Base-by-base conservation (phyloP, 2,329 filamentous ascomycete species). In the Thyridium curvatum region DNA sequence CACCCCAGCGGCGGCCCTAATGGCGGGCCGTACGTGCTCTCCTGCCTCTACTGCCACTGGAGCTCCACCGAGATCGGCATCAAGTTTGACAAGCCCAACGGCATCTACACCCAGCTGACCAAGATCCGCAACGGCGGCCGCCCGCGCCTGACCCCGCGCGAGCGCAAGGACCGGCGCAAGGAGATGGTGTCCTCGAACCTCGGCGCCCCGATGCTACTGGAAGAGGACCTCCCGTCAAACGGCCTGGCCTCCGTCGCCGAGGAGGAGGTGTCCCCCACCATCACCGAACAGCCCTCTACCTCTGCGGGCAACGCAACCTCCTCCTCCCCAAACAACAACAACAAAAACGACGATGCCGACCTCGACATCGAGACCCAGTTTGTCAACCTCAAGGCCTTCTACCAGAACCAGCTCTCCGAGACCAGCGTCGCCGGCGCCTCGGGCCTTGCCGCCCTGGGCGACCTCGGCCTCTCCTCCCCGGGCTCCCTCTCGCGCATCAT, bases 1-100 rank as follows among this genome's bases (percentile, higher is more conserved):
- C 21, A 26, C 21, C 21, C 21, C 10, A 6, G 10, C 10, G 42
- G 59, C 15, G 49, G 51, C n/a, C 48, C 55, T 4, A 30, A 15
- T 17, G 44, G 52, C 5, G 68, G 65, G 3, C 82, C 85, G 1
- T 96, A 83, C 62, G 80, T 91, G 28, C 71, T 98, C 32, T 78
- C 82, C 30, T 98, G 93, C 66, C 79, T 82, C 37, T 94, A 94
- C 62, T 98, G 93, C 67, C 82, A 86, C 60, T 98, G 93, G 93
- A 87, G 79, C 46, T 91, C 89, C 2, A 74, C 84, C 38, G 93
- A 98, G 56, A 86, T 94, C 32, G 88, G 85, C 30, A 82, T 98
- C 59, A 80, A 86, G 52, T 94, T 98, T 56, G 87, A 91, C 53
- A 90, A 91, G 51, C 81, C 86, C 9, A 93, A 86, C 42, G 87